Evolutionary conservation across 306 rosid species (phyloP).

Genomic region (Cicer pinnatifidum): DNA sequence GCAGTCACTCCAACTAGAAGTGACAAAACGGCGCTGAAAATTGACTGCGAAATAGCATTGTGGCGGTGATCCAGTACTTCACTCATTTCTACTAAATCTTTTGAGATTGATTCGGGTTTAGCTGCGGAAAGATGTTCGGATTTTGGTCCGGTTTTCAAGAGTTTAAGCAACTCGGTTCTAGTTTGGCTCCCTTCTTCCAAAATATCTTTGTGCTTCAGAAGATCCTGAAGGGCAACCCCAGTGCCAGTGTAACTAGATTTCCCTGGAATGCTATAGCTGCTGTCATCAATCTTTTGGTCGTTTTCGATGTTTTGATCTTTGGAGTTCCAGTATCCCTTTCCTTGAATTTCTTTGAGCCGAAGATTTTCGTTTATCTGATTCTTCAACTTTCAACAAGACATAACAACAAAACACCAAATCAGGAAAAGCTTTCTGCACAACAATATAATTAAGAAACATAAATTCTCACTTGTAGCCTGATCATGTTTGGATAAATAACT

Average conservation of each 20-base stretch:
- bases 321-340: slow-evolving; percentile 58
- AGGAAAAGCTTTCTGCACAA: neutral
- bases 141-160: slow-evolving; percentile 47
- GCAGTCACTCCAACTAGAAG: slow-evolving; percentile 66
- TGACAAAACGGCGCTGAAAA: slow-evolving; percentile 76
- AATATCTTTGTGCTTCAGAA: slow-evolving; percentile 45
- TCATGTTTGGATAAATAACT: no score
- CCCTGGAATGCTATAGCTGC: slow-evolving; percentile 39
- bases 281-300: slow-evolving; percentile 40
- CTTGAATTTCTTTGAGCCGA: slow-evolving; percentile 61
- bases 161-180: slow-evolving; percentile 49
- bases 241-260: slow-evolving; percentile 53
- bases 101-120: slow-evolving; percentile 40
- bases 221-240: slow-evolving; percentile 53
- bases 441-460: slow-evolving; percentile 13
- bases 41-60: slow-evolving; percentile 63
- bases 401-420: slow-evolving; percentile 20
- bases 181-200: slow-evolving; percentile 51
- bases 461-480: neutral
- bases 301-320: slow-evolving; percentile 47
- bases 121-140: slow-evolving; percentile 25
- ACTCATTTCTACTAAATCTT: slow-evolving; percentile 24
- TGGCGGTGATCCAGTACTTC: slow-evolving; percentile 45
- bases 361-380: slow-evolving; percentile 62
- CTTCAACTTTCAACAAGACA: slow-evolving; percentile 56